A percentile compares a stretch with the other conserved stretches of the same genome.
Evolutionary conservation across 805 yeast species (phyloP).

Genomic region (Cyberlindnera americana): DNA sequence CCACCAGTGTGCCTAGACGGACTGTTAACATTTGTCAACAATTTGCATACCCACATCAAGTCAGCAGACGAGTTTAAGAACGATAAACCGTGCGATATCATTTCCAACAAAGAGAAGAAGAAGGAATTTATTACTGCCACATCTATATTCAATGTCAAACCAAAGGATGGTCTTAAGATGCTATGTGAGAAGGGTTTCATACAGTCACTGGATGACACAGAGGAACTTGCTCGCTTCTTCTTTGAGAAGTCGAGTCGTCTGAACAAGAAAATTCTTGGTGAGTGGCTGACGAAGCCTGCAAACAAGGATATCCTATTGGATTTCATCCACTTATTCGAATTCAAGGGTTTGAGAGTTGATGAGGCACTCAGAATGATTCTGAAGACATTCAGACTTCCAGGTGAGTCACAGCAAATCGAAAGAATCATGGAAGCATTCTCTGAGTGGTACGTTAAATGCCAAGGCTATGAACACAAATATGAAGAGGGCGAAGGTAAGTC

Average conservation of each 20-base stretch:
- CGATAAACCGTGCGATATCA: slow-evolving; percentile 13
- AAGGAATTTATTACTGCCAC: slow-evolving; percentile 76
- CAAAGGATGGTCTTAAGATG: slow-evolving; percentile 67
- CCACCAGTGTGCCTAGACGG: slow-evolving; percentile 96
- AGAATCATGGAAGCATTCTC: slow-evolving; percentile 86
- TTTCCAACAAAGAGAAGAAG: slow-evolving; percentile 45
- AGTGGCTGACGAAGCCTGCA: slow-evolving; percentile 72
- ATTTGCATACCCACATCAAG: slow-evolving; percentile 47
- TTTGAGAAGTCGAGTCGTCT: slow-evolving; percentile 75
- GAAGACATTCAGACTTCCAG: slow-evolving; percentile 86
- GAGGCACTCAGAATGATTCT: slow-evolving; percentile 84
- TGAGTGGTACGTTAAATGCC: slow-evolving; percentile 68
- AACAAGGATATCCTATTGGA: slow-evolving; percentile 55
- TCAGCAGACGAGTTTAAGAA: slow-evolving; percentile 20
- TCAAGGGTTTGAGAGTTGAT: slow-evolving; percentile 77
- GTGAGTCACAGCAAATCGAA: slow-evolving; percentile 96
- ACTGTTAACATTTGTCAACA: slow-evolving; percentile 62
- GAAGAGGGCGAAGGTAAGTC: slow-evolving; percentile 11
- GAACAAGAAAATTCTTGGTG: slow-evolving; percentile 87
- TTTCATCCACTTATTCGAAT: slow-evolving; percentile 72
- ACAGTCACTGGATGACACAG: slow-evolving; percentile 42
- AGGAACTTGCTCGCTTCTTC: slow-evolving; percentile 72
- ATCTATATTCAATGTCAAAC: slow-evolving; percentile 70
- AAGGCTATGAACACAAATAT: slow-evolving; percentile 29
- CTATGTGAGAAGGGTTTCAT: slow-evolving; percentile 68